These are phyloP conservation scores for Adansonia rubrostipa DNA, from an alignment of 441 rosid genomes.

Conservation along the genomic window DNA sequence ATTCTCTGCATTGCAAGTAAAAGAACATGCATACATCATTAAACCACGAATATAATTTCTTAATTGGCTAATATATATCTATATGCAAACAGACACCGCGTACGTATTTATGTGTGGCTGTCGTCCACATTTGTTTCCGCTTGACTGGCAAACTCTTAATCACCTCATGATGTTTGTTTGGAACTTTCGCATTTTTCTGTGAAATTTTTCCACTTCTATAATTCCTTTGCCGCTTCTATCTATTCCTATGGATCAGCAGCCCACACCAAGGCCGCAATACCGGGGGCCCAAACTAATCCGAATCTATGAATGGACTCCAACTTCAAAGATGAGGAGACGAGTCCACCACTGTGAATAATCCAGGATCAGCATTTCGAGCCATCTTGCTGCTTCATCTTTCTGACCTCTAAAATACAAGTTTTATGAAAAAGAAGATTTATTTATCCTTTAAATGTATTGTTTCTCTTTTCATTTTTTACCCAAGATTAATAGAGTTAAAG, in stretches of 20 bases:
- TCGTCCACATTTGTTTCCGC: not conserved
- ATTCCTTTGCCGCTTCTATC: not conserved
- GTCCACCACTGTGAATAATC: not conserved
- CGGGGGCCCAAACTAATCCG: not conserved
- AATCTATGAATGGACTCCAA: not conserved
- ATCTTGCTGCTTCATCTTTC: not conserved
- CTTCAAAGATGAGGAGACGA: not conserved
- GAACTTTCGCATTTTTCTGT: not conserved
- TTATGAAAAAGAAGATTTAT: too few relatives aligned
- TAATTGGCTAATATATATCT: too few relatives aligned
- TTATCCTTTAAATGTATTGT: too few relatives aligned
- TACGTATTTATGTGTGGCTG: not conserved
- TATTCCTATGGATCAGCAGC: not conserved
- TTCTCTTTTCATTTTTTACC: too few relatives aligned
- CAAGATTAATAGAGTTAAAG: too few relatives aligned
- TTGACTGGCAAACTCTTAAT: not conserved
- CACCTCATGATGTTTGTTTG: not conserved
- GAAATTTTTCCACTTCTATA: not conserved
- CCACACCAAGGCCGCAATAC: not conserved
- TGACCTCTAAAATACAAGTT: too few relatives aligned
- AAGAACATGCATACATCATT: too few relatives aligned
- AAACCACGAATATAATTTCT: too few relatives aligned
- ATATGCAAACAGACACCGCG: too few relatives aligned
- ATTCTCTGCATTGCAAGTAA: too few relatives aligned
- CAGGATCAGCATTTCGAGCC: not conserved